phyloP scores from a whole-genome alignment of 1,284 basidiomycete genomes.

The Rhodotorula sp. region DNA sequence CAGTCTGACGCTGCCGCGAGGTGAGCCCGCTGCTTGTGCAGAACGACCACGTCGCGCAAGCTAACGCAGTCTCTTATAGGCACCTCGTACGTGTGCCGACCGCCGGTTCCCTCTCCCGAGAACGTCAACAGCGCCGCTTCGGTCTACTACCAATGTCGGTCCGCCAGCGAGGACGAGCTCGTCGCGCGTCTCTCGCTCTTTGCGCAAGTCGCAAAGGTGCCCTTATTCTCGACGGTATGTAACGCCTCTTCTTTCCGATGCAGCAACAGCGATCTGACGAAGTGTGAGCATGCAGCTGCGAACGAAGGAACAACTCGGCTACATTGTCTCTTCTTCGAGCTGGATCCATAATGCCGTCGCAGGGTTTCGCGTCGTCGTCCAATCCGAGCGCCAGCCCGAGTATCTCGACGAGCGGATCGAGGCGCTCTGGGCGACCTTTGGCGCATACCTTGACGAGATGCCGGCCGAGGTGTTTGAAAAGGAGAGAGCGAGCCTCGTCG shows the following conservation, averaged over 20 bases:
- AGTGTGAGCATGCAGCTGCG: conserved; percentile 61
- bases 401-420: conserved; percentile 88
- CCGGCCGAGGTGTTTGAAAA: conserved; percentile 61
- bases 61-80: conserved; percentile 50
- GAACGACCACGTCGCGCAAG: background rate
- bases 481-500: conserved; percentile 59
- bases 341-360: conserved; percentile 51
- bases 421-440: conserved; percentile 73
- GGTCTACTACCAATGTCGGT: conserved; percentile 57
- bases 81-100: conserved; percentile 68
- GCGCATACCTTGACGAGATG: conserved; percentile 56
- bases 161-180: conserved; percentile 55
- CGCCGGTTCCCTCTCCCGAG: conserved; percentile 72
- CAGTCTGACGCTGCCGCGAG: conserved; percentile 25
- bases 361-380: conserved; percentile 82
- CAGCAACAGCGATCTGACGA: background rate
- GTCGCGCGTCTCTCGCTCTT: conserved; percentile 51
- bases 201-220: conserved; percentile 78
- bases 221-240: conserved; percentile 63
- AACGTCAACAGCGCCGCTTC: conserved; percentile 80
- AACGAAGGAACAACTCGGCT: conserved; percentile 97
- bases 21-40: background rate
- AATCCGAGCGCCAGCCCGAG: conserved; percentile 79
- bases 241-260: background rate
- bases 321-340: conserved; percentile 65